phyloP scores from a whole-genome alignment of 2,329 filamentous ascomycete species.

The Scorias spongiosa region DNA sequence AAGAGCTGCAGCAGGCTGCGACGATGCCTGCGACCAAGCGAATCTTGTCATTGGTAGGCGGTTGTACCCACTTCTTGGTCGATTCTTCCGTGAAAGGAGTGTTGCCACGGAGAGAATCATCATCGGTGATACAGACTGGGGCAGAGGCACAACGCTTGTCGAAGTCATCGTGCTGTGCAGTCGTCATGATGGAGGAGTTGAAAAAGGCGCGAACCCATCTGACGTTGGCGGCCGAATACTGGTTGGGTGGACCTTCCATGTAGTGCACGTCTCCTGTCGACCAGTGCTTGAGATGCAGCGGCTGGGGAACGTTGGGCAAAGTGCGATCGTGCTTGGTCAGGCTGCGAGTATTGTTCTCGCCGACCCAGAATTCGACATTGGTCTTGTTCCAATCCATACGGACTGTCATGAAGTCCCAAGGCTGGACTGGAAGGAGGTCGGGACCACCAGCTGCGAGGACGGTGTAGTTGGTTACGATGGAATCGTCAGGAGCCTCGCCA shows the following conservation, averaged over 20 bases:
- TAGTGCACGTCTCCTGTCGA: constrained; percentile 29
- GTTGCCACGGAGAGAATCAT: constrained; percentile 7
- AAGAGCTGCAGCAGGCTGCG: constrained; percentile 13
- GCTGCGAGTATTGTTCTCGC: constrained; percentile 20
- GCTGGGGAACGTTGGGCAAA: constrained; percentile 25
- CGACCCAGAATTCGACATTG: constrained; percentile 26
- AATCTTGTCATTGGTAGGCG: constrained; percentile 4
- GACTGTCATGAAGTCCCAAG: constrained; percentile 24
- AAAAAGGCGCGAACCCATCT: constrained; percentile 31
- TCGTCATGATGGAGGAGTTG: constrained; percentile 28
- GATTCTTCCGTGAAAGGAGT: constrained; percentile 9
- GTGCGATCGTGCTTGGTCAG: constrained; percentile 17
- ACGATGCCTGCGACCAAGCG: constrained; percentile 12
- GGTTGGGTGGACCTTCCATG: constrained; percentile 27
- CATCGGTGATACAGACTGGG: constrained; percentile 2
- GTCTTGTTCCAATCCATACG: constrained; percentile 31
- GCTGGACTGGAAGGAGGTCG: not conserved
- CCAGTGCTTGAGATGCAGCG: constrained; percentile 30
- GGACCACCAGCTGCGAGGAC: constrained; percentile 11
- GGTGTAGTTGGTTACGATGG: constrained; percentile 23
- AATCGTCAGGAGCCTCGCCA: constrained; percentile 24
- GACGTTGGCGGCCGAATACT: constrained; percentile 23
- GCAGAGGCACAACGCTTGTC: constrained; percentile 2
- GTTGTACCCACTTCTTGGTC: constrained; percentile 7
- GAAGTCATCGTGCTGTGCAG: constrained; percentile 4